These are phyloP conservation scores for Microbotryum scabiosae DNA, from an alignment of 1,284 basidiomycete species.

Conservation along the genomic window DNA sequence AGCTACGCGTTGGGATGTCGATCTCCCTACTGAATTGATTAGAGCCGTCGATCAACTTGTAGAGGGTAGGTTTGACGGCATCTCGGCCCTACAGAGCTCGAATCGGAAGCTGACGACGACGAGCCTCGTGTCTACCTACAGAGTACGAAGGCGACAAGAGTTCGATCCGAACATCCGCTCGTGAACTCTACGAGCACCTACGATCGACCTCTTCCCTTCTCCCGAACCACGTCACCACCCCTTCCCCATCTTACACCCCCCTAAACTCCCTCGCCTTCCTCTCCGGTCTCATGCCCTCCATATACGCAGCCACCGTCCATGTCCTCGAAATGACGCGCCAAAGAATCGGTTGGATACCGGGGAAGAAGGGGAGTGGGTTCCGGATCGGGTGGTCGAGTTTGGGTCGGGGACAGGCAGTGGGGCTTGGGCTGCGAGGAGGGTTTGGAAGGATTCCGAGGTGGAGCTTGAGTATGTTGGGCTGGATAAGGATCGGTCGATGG, in stretches of 20 bases:
- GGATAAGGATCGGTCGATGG: slow-evolving; percentile 31
- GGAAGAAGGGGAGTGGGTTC: slow-evolving; percentile 28
- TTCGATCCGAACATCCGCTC: slow-evolving; percentile 22
- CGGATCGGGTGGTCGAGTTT: slow-evolving; percentile 39
- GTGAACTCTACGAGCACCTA: slow-evolving; percentile 25
- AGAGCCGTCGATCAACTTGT: slow-evolving; percentile 16
- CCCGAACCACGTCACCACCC: slow-evolving; percentile 11
- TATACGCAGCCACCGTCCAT: slow-evolving; percentile 43
- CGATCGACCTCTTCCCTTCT: slow-evolving; percentile 13
- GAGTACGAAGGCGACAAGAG: slow-evolving; percentile 25
- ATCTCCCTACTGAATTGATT: slow-evolving; percentile 17
- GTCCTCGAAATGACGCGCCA: slow-evolving; percentile 41
- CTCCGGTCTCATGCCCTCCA: slow-evolving; percentile 43
- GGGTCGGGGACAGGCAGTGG: slow-evolving; percentile 43
- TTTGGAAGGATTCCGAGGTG: slow-evolving; percentile 33
- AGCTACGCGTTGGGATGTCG: slow-evolving; percentile 14
- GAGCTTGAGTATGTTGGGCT: slow-evolving; percentile 38
- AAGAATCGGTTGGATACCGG: slow-evolving; percentile 35
- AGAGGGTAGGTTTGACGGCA: slow-evolving; percentile 7
- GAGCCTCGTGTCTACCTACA: neutral
- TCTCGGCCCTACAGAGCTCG: neutral
- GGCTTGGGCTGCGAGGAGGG: slow-evolving; percentile 40
- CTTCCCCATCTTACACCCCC: slow-evolving; percentile 17
- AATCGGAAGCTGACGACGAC: neutral
- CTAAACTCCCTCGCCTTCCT: slow-evolving; percentile 41